Base-by-base conservation (phyloP, 2,329 filamentous ascomycete genomes). In the Fusarium burgessii region DNA sequence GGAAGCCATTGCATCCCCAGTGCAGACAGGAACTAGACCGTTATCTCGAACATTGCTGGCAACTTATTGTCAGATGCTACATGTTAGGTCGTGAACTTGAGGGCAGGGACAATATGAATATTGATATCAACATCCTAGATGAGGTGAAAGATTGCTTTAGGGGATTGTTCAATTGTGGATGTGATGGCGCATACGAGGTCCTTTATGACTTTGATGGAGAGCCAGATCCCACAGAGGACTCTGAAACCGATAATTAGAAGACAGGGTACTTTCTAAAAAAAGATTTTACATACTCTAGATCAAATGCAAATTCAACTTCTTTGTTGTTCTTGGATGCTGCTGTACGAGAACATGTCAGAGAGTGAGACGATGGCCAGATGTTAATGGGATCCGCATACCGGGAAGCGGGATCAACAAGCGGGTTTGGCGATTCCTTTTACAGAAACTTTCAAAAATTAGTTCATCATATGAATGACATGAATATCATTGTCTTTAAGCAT, bases 41-140 rank as follows among this genome's bases (percentile, higher is more conserved):
- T 1, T 70, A 69, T n/a, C 52, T 69, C 4, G 49, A 66, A 2
- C n/a, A 69, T 13, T 69, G 66, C 14, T 69, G 66, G 66, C 27
- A 66, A 13, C 49, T 69, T 3, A 46, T 69, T 15, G 43, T 70
- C 0, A 52, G 59, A 27, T 69, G 66, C 27, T 11, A 41, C n/a
- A 69, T 69, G 66, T 4, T 69, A 2, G 58, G 66, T 0, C 4
- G 7, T 11, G 66, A 68, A n/a, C 23, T 5, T 68, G 2, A 23
- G 15, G 23, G 23, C 23, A 23, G 23, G 12, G 38, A 27, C 2
- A 3, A 12, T 12, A 33, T 55, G 43, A 20, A 46, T 10, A 45
- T 55, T 7, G 52, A 51, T 13, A 8, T 23, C 23, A 23, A 23
- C 23, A 10, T 58, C 0, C 11, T 6, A 11, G 14, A 6, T 1